These are phyloP conservation scores for Potentilla sterilis DNA, from an alignment of 306 rosid genomes.

Conservation along the genomic window DNA sequence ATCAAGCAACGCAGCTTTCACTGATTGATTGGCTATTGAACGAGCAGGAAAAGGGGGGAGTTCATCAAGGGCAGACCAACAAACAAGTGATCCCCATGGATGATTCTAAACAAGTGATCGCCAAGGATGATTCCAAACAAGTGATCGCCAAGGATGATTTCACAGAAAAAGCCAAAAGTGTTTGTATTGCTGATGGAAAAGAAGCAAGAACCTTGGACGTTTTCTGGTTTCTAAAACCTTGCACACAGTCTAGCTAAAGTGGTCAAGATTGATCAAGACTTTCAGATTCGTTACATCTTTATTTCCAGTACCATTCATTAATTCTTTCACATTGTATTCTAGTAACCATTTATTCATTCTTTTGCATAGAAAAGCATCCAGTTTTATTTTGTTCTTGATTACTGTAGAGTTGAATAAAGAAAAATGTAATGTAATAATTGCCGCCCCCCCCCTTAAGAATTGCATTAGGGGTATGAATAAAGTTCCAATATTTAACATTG, in stretches of 20 bases:
- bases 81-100: slow-evolving; percentile 37
- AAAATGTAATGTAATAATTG: slow-evolving; percentile 24
- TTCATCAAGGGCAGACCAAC: slow-evolving; percentile 46
- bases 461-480: slow-evolving; percentile 25
- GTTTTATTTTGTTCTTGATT: slow-evolving; percentile 6
- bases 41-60: slow-evolving; percentile 67
- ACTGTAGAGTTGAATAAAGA: slow-evolving; percentile 11
- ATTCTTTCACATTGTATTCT: slow-evolving; percentile 20
- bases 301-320: background rate
- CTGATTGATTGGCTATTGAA: background rate
- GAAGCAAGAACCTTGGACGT: slow-evolving; percentile 73
- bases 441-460: slow-evolving; percentile 17
- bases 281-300: slow-evolving; percentile 26
- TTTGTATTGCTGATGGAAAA: slow-evolving; percentile 48
- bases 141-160: slow-evolving; percentile 25
- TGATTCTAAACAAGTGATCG: slow-evolving; percentile 9
- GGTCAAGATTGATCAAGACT: slow-evolving; percentile 13
- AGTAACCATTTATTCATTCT: slow-evolving; percentile 16
- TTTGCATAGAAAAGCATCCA: background rate
- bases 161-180: slow-evolving; percentile 42
- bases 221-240: slow-evolving; percentile 95
- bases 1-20: background rate
- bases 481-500: background rate
- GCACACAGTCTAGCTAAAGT: slow-evolving; percentile 57
- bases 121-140: slow-evolving; percentile 27